A percentile compares a stretch with the other conserved stretches of the same genome.
Conservation (phyloP, 2,329 filamentous ascomycete species). For the Ceratocystiopsis minuta region DNA sequence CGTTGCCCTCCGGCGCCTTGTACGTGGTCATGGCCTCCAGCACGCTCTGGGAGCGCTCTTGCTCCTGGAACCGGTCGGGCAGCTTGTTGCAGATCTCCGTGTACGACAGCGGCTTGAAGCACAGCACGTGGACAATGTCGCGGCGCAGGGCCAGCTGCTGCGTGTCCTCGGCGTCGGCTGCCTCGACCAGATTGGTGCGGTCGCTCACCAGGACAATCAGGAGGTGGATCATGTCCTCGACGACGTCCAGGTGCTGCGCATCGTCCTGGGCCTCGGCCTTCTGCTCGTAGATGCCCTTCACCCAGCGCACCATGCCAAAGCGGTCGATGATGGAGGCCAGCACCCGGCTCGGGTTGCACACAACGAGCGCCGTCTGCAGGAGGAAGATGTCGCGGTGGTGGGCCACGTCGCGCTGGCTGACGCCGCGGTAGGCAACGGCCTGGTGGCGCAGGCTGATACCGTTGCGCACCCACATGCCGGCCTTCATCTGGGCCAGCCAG, state of each 20-base stretch:
- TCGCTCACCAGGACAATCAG: slow-evolving; percentile 84
- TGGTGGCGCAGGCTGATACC: slow-evolving; percentile 92
- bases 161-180: slow-evolving; percentile 43
- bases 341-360: slow-evolving; percentile 68
- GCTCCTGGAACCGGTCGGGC: slow-evolving; percentile 75
- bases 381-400: slow-evolving; percentile 92
- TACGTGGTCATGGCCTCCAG: slow-evolving; percentile 78
- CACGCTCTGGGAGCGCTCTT: slow-evolving; percentile 71
- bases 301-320: slow-evolving; percentile 76
- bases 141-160: slow-evolving; percentile 59
- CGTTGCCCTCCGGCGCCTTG: slow-evolving; percentile 76
- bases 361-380: slow-evolving; percentile 73
- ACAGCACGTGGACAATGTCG: slow-evolving; percentile 83
- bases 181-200: slow-evolving; percentile 53
- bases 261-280: slow-evolving; percentile 67
- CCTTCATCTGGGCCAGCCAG: slow-evolving; percentile 96
- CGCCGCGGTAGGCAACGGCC: slow-evolving; percentile 80
- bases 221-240: slow-evolving; percentile 89
- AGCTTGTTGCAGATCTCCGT: slow-evolving; percentile 77
- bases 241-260: slow-evolving; percentile 71
- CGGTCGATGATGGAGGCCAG: slow-evolving; percentile 81
- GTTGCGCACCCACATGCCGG: slow-evolving; percentile 96
- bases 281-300: slow-evolving; percentile 61
- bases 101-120: slow-evolving; percentile 90
- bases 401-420: slow-evolving; percentile 75